Evolutionary conservation across 768 basidiomycete species (phyloP).

Genomic region (Austroboletus eburneus): DNA sequence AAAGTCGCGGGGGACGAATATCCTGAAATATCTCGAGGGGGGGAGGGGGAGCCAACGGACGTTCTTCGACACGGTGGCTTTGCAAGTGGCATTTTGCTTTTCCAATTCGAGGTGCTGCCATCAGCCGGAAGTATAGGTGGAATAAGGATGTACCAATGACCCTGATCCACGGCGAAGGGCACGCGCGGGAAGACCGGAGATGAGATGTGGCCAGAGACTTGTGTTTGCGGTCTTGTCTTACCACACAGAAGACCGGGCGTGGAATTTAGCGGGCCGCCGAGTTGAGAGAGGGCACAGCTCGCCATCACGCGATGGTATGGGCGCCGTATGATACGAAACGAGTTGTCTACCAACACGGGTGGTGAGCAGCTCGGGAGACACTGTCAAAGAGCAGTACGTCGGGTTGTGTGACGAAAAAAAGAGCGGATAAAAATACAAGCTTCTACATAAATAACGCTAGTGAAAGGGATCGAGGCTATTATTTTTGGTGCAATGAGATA

Average conservation of each 20-base stretch:
- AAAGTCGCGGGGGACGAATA: conserved; percentile 10
- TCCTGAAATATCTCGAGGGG: conserved; percentile 27
- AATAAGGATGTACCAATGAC: conserved; percentile 19
- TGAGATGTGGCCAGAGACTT: conserved; percentile 3
- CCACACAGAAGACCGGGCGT: conserved; percentile 13
- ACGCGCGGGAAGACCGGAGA: conserved; percentile 26
- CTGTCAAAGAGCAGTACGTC: background rate
- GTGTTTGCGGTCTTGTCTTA: conserved; percentile 5
- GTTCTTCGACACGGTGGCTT: conserved; percentile 30
- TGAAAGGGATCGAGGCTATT: conserved; percentile 19
- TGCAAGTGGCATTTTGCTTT: conserved; percentile 20
- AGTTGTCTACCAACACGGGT: background rate
- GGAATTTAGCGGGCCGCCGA: conserved; percentile 25
- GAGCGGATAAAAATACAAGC: conserved; percentile 21
- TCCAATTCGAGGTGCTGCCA: conserved; percentile 10
- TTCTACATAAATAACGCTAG: conserved; percentile 17
- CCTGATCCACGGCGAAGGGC: conserved; percentile 29
- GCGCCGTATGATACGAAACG: conserved; percentile 6
- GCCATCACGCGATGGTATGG: conserved; percentile 20
- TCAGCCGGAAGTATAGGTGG: conserved; percentile 6
- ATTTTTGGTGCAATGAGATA: conserved; percentile 31
- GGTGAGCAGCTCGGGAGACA: no score
- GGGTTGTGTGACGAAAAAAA: background rate
- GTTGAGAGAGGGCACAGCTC: conserved; percentile 8
- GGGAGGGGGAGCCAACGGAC: conserved; percentile 1